Percentiles rank a stretch among this genome's conserved stretches.
phyloP scores from a whole-genome alignment of 2,329 filamentous ascomycete genomes.

The Alternaria angustiovoidea region DNA sequence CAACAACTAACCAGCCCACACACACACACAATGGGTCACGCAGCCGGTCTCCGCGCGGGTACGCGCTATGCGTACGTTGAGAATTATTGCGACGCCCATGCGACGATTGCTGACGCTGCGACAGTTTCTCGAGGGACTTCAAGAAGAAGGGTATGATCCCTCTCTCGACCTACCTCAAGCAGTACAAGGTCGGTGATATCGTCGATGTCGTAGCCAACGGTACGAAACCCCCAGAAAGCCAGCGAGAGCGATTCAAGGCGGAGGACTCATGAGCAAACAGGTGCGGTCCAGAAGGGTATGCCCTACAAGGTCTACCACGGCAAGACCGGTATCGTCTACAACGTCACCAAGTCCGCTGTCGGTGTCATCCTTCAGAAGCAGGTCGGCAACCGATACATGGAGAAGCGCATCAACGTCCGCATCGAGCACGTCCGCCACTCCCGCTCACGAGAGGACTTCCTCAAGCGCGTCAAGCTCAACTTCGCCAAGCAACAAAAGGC shows the following conservation, averaged over 20 bases:
- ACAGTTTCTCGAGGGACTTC: conserved; percentile 84
- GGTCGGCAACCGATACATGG: conserved; percentile 98
- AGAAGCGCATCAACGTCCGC: conserved; percentile 99
- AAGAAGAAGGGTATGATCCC: conserved; percentile 94
- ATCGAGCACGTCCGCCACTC: conserved; percentile 96
- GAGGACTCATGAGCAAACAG: conserved; percentile 37
- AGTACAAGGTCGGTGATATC: conserved; percentile 98
- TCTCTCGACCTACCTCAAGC: conserved; percentile 91
- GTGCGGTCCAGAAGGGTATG: conserved; percentile 68
- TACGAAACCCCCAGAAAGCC: conserved; percentile 64
- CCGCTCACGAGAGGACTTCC: conserved; percentile 95
- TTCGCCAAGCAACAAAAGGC: conserved; percentile 91
- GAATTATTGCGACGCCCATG: conserved; percentile 5
- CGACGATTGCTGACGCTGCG: conserved; percentile 32
- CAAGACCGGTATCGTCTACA: conserved; percentile 94
- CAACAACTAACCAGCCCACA: conserved; percentile 30
- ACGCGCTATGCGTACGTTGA: conserved; percentile 53
- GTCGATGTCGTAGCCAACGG: conserved; percentile 99
- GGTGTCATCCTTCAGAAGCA: conserved; percentile 98
- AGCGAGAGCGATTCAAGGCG: conserved; percentile 15
- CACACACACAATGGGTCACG: conserved; percentile 62
- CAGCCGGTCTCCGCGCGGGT: conserved; percentile 56
- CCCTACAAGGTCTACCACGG: conserved; percentile 99
- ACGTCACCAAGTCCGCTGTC: conserved; percentile 97
- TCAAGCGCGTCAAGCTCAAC: conserved; percentile 96